Conservation (phyloP, 106 monocot species). For the Acorus calamus region DNA sequence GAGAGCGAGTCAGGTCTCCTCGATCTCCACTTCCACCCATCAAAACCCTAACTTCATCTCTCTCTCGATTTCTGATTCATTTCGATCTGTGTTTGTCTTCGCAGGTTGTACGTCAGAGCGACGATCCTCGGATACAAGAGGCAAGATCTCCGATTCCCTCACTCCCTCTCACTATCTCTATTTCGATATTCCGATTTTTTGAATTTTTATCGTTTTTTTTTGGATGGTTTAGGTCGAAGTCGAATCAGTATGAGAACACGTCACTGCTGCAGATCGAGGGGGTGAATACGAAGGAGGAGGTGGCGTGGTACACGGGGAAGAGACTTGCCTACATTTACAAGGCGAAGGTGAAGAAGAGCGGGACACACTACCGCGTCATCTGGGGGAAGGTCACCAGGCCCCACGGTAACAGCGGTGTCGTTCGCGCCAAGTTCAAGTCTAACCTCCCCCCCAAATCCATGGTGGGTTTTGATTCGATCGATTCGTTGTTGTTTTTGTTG, state of each 20-base stretch:
- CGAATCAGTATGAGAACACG: constrained; percentile 41
- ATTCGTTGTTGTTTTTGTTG: not conserved
- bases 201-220: not conserved
- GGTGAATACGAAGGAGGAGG: constrained; percentile 41
- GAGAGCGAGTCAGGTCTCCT: constrained; percentile 42
- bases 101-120: constrained; percentile 59
- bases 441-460: constrained; percentile 41
- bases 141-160: constrained; percentile 4
- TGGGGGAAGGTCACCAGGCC: constrained; percentile 42
- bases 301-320: constrained; percentile 36
- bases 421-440: constrained; percentile 46
- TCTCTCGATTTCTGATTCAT: too few species aligned
- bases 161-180: not conserved
- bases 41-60: not conserved
- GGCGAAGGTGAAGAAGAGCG: constrained; percentile 34
- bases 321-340: constrained; percentile 34
- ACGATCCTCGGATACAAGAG: constrained; percentile 86
- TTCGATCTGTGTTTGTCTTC: not conserved
- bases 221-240: constrained; percentile 20
- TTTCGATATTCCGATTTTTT: not conserved
- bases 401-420: constrained; percentile 45
- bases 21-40: not conserved
- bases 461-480: constrained; percentile 7
- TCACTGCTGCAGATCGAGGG: constrained; percentile 50
- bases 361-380: constrained; percentile 30